Evolutionary conservation across 1,139 yeast species (phyloP).

Genomic region (Geotrichum cucujoidarum): DNA sequence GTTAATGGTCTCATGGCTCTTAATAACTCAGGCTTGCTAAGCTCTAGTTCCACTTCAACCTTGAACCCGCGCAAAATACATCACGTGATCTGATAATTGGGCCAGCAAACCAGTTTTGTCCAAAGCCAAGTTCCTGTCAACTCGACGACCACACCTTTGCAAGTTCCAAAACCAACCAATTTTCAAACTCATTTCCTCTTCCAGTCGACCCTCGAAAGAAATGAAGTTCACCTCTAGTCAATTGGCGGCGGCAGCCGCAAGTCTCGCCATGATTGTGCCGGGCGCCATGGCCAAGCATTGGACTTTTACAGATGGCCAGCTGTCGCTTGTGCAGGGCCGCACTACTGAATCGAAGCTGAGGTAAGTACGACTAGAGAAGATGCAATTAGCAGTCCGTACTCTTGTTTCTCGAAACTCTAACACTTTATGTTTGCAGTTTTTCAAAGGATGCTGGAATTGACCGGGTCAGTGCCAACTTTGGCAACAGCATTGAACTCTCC

Average conservation of each 20-base stretch:
- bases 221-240: conserved; percentile 4
- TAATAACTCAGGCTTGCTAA: no score
- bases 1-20: no score
- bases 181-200: neutral
- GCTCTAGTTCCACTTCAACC: no score
- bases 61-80: no score
- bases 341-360: conserved; percentile 11
- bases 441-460: conserved; percentile 15
- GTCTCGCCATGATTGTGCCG: conserved; percentile 17
- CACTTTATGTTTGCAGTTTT: neutral
- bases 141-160: neutral
- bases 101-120: conserved; percentile 1
- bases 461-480: conserved; percentile 14
- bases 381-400: neutral
- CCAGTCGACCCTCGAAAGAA: neutral
- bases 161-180: neutral
- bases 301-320: conserved; percentile 30
- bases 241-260: conserved; percentile 7
- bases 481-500: conserved; percentile 23
- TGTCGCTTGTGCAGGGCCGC: conserved; percentile 33
- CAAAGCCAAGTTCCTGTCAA: neutral
- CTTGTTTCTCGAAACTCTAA: neutral
- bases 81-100: neutral
- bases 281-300: conserved; percentile 27
- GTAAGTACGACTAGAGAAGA: neutral